These are phyloP conservation scores for Cutaneotrichosporon daszewskae DNA, from an alignment of 1,284 basidiomycete species.

Conservation along the genomic window DNA sequence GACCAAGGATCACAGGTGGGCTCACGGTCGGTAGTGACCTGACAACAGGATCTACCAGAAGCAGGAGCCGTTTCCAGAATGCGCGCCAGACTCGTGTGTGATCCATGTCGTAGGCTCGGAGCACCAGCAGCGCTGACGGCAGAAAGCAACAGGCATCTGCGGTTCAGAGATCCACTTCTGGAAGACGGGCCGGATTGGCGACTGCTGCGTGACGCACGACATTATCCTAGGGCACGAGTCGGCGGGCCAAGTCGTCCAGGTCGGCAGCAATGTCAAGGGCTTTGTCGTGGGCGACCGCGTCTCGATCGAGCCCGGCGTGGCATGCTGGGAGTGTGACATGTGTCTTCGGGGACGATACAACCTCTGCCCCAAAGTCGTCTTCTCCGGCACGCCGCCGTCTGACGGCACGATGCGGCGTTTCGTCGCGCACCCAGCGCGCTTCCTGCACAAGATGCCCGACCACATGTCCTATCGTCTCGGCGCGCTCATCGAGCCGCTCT, in stretches of 20 bases:
- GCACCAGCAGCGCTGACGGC: background rate
- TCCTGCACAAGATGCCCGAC: slow-evolving; percentile 48
- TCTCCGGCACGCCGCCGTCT: slow-evolving; percentile 33
- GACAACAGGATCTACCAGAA: slow-evolving; percentile 22
- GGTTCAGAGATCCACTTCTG: slow-evolving; percentile 29
- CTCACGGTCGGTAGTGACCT: background rate
- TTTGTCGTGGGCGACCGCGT: slow-evolving; percentile 47
- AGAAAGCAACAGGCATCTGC: slow-evolving; percentile 26
- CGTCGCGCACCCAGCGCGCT: slow-evolving; percentile 47
- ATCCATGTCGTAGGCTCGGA: slow-evolving; percentile 20
- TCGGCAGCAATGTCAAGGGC: slow-evolving; percentile 40
- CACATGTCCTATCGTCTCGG: slow-evolving; percentile 44
- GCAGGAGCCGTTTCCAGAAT: slow-evolving; percentile 25
- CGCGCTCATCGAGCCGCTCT: slow-evolving; percentile 46
- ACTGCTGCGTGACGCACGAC: slow-evolving; percentile 30
- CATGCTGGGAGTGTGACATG: slow-evolving; percentile 42
- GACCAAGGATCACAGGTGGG: slow-evolving; percentile 27
- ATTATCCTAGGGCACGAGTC: slow-evolving; percentile 48
- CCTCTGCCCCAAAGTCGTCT: slow-evolving; percentile 36
- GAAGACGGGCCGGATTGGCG: slow-evolving; percentile 31
- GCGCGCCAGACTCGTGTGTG: slow-evolving; percentile 24
- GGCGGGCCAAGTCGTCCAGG: slow-evolving; percentile 43
- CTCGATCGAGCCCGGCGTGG: slow-evolving; percentile 48
- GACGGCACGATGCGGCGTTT: slow-evolving; percentile 42
- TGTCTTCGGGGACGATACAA: slow-evolving; percentile 42